Evolutionary conservation across 2,329 filamentous ascomycete genomes (phyloP).

Genomic region (Basipetospora chlamydospora): DNA sequence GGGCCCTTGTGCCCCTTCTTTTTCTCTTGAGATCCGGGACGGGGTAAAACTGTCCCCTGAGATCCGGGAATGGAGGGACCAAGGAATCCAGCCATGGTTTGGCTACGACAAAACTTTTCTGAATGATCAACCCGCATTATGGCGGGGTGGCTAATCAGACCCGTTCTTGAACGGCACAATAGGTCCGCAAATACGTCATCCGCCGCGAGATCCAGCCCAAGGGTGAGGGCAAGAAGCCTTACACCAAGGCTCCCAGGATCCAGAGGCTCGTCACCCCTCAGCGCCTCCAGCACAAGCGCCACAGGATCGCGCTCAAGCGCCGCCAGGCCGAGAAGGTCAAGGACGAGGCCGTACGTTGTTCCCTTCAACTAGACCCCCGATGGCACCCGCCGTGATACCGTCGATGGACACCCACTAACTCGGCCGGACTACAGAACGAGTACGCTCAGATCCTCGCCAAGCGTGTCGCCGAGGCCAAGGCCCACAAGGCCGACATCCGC

Average conservation of each 20-base stretch:
- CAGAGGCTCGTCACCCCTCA: constrained; percentile 98
- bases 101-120: constrained; percentile 2
- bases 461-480: constrained; percentile 93
- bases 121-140: no score
- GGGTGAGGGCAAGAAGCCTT: constrained; percentile 92
- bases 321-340: constrained; percentile 93
- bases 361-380: background rate
- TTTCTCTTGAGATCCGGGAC: no score
- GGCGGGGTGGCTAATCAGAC: constrained; percentile 20
- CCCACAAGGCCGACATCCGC: constrained; percentile 81
- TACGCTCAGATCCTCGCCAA: constrained; percentile 93
- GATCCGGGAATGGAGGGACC: background rate
- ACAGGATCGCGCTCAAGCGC: constrained; percentile 95
- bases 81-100: background rate
- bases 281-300: constrained; percentile 99
- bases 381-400: no score
- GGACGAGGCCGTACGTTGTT: constrained; percentile 82
- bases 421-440: constrained; percentile 55
- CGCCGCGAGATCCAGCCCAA: constrained; percentile 95
- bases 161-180: constrained; percentile 12
- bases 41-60: no score
- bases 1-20: background rate
- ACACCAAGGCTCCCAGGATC: constrained; percentile 99
- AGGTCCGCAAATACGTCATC: constrained; percentile 99
- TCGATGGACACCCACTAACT: background rate